Evolutionary conservation across 495 filamentous ascomycete species (phyloP), one percentile per base, ranked within the genome.

Genomic region (Penicillium waksmanii): DNA sequence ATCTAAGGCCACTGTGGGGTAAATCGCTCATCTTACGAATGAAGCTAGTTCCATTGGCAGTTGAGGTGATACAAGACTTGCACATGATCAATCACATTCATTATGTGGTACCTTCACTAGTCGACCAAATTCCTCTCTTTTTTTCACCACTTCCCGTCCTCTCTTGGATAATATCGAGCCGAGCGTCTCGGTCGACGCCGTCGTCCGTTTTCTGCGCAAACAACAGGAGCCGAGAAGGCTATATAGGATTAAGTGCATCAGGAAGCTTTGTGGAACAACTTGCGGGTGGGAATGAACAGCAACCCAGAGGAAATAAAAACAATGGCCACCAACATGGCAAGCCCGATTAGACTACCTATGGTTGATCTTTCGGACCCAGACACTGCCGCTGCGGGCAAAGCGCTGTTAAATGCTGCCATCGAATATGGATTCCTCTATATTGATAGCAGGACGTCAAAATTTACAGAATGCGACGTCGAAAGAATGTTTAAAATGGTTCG

Each of bases 371-470:
- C 65, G 21, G 31, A 63, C 1, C 51, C 60, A 19, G 73, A 82
- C 54, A 60, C 75, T 51, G 43, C 66, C 3, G 72, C 81, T 59
- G 80, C 84, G 19, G 87, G 88, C 19, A 78, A 79, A 48, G 69
- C 85, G 51, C 75, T 95, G 3, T 83, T 94, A 19, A 78, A 88
- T 55, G 92, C 91, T 1, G 88, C 88, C 3, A 77, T 84, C 19
- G 78, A 84, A 11, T 82, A 87, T 69, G 91, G 91, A 55, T 96
- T 96, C 66, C 82, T 95, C 25, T 96, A 91, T 71, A 82, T 95
- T 65, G 88, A 83, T 51, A 82, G 82, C 48, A 80, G 80, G 5
- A 80, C 80, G 40, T 72, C 62, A 10, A 81, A 84, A 51, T 87
- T 96, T 6, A 76, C 85, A 0, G 51, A 72, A 0, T 70, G 76